Conservation (phyloP, 768 basidiomycete species). For the Crucibulum laeve region DNA sequence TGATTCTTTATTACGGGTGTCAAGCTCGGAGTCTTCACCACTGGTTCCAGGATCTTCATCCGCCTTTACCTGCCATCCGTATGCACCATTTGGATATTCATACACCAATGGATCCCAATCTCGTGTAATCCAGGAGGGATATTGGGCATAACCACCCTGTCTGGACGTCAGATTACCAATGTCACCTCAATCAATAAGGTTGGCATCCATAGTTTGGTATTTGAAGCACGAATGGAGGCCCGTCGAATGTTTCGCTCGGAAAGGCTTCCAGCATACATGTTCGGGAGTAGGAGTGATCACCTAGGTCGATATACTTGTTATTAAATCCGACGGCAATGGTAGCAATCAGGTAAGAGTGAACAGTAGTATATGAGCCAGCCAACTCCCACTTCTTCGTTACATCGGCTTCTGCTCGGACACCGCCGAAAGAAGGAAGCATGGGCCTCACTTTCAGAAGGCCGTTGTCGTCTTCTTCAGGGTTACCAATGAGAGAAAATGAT, state of each 20-base stretch:
- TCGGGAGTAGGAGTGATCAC: background rate
- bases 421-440: background rate
- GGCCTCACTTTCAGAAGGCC: background rate
- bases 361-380: background rate
- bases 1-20: too few species aligned
- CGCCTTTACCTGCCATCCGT: too few species aligned
- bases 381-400: background rate
- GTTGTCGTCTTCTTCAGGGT: background rate
- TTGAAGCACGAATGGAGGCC: conserved; percentile 17
- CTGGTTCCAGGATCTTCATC: too few species aligned
- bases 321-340: background rate
- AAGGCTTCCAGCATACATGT: conserved; percentile 1
- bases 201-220: conserved; percentile 19
- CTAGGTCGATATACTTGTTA: background rate
- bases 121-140: conserved; percentile 20
- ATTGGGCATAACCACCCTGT: conserved; percentile 16
- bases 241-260: conserved; percentile 14
- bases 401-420: background rate
- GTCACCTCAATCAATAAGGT: conserved; percentile 22
- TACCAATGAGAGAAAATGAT: background rate
- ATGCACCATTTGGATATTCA: conserved; percentile 11
- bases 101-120: conserved; percentile 20
- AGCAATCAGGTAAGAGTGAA: background rate
- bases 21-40: too few species aligned
- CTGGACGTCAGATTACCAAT: conserved; percentile 10